These are phyloP conservation scores for Phoma herbarum DNA, from an alignment of 2,329 filamentous ascomycete species.

Conservation along the genomic window DNA sequence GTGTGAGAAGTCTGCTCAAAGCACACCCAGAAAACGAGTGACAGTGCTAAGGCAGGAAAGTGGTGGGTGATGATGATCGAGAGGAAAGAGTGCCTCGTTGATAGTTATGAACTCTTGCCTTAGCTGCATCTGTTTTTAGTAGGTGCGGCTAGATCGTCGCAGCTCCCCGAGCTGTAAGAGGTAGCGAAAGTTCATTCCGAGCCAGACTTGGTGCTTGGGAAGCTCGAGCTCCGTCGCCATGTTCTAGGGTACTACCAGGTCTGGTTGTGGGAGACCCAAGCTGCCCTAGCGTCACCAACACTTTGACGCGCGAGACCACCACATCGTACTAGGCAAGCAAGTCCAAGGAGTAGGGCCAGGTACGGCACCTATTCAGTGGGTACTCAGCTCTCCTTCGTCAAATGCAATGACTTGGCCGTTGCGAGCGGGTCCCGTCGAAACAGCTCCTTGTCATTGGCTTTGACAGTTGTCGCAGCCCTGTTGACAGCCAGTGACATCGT, in stretches of 20 bases:
- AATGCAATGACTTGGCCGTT: slow-evolving; percentile 11
- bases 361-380: slow-evolving; percentile 14
- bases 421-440: slow-evolving; percentile 5
- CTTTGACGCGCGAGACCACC: slow-evolving; percentile 13
- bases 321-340: slow-evolving; percentile 10
- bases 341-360: slow-evolving; percentile 5
- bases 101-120: slow-evolving; percentile 18
- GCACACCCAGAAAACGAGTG: slow-evolving; percentile 19
- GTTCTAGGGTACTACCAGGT: slow-evolving; percentile 21
- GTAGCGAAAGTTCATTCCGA: slow-evolving; percentile 17
- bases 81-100: slow-evolving; percentile 17
- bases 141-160: slow-evolving; percentile 20
- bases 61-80: slow-evolving; percentile 5
- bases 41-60: slow-evolving; percentile 13
- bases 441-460: slow-evolving; percentile 4
- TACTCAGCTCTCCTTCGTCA: slow-evolving; percentile 11
- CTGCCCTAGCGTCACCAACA: slow-evolving; percentile 22
- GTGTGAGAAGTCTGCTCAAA: slow-evolving; percentile 1
- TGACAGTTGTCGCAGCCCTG: slow-evolving; percentile 7
- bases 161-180: slow-evolving; percentile 18
- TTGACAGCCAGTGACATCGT: not conserved
- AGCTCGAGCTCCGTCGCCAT: slow-evolving; percentile 17
- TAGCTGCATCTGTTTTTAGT: slow-evolving; percentile 21
- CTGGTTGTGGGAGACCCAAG: slow-evolving; percentile 15
- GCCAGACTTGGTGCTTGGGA: slow-evolving; percentile 10